Conservation (phyloP, 345 rosid species). For the Excoecaria agallocha region DNA sequence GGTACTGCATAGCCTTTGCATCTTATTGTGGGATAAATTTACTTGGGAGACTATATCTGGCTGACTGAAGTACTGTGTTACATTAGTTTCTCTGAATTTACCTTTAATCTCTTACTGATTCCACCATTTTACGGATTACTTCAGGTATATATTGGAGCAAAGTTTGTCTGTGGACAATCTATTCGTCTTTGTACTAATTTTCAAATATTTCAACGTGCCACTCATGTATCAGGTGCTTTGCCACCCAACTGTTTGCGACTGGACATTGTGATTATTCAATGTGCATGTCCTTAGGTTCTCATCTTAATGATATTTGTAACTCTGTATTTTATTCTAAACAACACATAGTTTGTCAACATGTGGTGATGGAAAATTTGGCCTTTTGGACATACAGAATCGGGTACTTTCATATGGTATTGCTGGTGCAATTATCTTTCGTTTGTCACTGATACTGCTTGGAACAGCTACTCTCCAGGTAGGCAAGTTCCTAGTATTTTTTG, state of each 20-base stretch:
- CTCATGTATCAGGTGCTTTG: slow-evolving; percentile 69
- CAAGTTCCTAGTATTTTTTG: slow-evolving; percentile 18
- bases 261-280: slow-evolving; percentile 1
- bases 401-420: slow-evolving; percentile 91
- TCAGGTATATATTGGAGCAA: slow-evolving; percentile 93
- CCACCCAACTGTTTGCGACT: slow-evolving; percentile 13
- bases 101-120: neutral
- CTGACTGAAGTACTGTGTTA: neutral
- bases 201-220: slow-evolving; percentile 96
- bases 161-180: slow-evolving; percentile 96
- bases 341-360: slow-evolving; percentile 8
- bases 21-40: no score
- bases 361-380: slow-evolving; percentile 15
- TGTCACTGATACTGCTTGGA: slow-evolving; percentile 74
- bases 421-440: slow-evolving; percentile 82
- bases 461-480: slow-evolving; percentile 96
- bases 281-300: slow-evolving; percentile 6
- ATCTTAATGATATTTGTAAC: neutral
- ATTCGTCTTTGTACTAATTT: slow-evolving; percentile 85
- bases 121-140: slow-evolving; percentile 17
- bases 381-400: slow-evolving; percentile 52
- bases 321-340: neutral
- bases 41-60: no score
- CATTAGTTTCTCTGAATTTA: slow-evolving; percentile 2
- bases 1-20: no score